Evolutionary conservation across 805 yeast genomes (phyloP).

Genomic region (Hanseniaspora jakobsenii): DNA sequence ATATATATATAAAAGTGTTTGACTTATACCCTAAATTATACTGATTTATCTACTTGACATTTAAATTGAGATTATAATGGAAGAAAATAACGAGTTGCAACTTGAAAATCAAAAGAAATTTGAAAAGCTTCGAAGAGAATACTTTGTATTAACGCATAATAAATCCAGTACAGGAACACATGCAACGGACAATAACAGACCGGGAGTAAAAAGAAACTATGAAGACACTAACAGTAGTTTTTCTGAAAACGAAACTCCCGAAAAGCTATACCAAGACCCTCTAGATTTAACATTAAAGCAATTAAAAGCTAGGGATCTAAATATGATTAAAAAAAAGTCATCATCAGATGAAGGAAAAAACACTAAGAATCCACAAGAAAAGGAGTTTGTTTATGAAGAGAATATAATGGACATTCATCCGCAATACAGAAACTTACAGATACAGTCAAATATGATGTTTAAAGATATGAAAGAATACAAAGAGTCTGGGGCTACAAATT

Average conservation of each 20-base stretch:
- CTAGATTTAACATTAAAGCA: conserved; percentile 1
- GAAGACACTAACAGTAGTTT: not conserved
- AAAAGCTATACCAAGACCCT: too few species aligned
- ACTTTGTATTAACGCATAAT: not conserved
- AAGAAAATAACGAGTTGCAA: not conserved
- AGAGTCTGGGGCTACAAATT: not conserved
- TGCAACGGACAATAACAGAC: not conserved
- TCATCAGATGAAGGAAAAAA: not conserved
- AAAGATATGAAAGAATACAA: not conserved
- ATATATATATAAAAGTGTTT: too few species aligned
- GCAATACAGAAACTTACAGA: not conserved
- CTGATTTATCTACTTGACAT: too few species aligned
- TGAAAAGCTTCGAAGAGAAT: not conserved
- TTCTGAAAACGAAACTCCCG: too few species aligned
- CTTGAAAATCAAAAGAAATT: not conserved
- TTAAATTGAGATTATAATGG: not conserved
- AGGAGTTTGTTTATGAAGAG: not conserved
- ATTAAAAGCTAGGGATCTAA: not conserved
- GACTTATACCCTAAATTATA: too few species aligned
- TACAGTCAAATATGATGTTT: not conserved
- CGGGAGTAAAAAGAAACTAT: not conserved
- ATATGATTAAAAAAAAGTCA: too few species aligned
- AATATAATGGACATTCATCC: not conserved
- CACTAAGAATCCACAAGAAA: not conserved
- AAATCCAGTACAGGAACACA: not conserved